Base-by-base conservation (phyloP, 2,329 filamentous ascomycete species). In the Stagonosporopsis vannaccii region DNA sequence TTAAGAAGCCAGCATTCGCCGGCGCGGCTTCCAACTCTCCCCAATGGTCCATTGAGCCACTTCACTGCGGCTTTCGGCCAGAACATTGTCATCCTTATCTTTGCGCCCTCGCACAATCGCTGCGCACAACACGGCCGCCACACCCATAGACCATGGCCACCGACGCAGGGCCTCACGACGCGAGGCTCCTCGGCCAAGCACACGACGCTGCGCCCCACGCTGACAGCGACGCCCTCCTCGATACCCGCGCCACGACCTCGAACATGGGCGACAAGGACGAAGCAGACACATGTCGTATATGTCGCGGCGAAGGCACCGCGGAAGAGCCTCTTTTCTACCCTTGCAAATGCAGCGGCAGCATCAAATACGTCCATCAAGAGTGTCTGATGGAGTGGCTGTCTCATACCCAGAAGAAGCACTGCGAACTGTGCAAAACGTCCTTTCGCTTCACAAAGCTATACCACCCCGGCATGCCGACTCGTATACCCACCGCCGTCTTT, bases 361-460 rank as follows among this genome's bases (percentile, higher is more conserved):
- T 99, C 80, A 97, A 97, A 80, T 97, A 90, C 71, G 95, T 99
- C 59, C 95, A 99, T 76, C 95, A 99, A 78, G 91, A 96, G 75
- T 99, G 95, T 75, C 80, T 99, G 77, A 97, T 99, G 90, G 93
- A 98, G 78, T 99, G 95, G 95, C 83, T 99, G 20, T 94, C 92
- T 45, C 96, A 99, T 77, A 98, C 95, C 1, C 93, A 99, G 75
- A 99, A 99, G 85, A 98, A 98, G 77, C 91, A 99, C 81, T 99
- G 96, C 82, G 95, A 99, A 80, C 87, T 99, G 32, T 99, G 95
- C 87, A 99, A 99, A 81, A 99, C 95, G 2, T 89, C 93, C 0
- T 99, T 98, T 73, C 90, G 92, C 58, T 99, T 99, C 81, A 99
- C 95, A 49, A 99, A 99, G 78, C 85, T 99, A 35, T 99, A 99